phyloP scores from a whole-genome alignment of 768 basidiomycete genomes.

The Dentipellis sp. region DNA sequence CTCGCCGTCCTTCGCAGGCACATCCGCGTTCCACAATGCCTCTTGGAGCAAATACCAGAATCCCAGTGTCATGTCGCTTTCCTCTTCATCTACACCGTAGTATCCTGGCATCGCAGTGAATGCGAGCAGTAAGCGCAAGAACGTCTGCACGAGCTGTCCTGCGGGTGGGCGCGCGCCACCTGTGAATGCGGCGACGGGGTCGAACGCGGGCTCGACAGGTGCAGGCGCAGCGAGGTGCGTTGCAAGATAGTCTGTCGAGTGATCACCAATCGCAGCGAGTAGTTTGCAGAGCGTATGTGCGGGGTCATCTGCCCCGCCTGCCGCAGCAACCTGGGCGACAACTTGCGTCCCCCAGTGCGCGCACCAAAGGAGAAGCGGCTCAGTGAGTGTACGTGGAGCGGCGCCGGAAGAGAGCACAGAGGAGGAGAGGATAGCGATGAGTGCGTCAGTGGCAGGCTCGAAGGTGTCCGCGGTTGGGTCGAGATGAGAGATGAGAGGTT shows the following conservation, averaged over 20 bases:
- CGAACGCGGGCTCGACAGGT: conserved; percentile 19
- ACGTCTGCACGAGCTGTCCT: conserved; percentile 42
- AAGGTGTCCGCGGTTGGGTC: conserved; percentile 18
- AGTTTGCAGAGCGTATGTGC: conserved; percentile 75
- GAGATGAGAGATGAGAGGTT: conserved; percentile 45
- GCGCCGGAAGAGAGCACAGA: conserved; percentile 65
- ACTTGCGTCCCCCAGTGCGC: conserved; percentile 45
- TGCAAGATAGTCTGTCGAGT: conserved; percentile 74
- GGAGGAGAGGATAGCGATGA: conserved; percentile 60
- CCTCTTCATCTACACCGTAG: conserved; percentile 78
- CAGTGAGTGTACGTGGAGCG: conserved; percentile 65
- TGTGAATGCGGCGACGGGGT: conserved; percentile 12
- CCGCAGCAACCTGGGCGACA: conserved; percentile 14
- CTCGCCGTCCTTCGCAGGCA: conserved; percentile 29
- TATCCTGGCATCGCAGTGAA: conserved; percentile 69
- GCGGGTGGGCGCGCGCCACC: conserved; percentile 13
- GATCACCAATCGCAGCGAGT: conserved; percentile 74
- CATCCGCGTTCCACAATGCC: conserved; percentile 65
- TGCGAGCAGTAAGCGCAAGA: conserved; percentile 59
- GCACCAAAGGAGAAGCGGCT: conserved; percentile 80
- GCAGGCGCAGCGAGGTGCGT: conserved; percentile 46
- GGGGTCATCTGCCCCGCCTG: conserved; percentile 40
- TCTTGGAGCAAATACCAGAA: conserved; percentile 94
- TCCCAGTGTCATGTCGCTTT: conserved; percentile 77
- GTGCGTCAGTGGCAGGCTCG: conserved; percentile 39